phyloP scores from a whole-genome alignment of 2,329 filamentous ascomycete species.

The Bipolaris sorokiniana region DNA sequence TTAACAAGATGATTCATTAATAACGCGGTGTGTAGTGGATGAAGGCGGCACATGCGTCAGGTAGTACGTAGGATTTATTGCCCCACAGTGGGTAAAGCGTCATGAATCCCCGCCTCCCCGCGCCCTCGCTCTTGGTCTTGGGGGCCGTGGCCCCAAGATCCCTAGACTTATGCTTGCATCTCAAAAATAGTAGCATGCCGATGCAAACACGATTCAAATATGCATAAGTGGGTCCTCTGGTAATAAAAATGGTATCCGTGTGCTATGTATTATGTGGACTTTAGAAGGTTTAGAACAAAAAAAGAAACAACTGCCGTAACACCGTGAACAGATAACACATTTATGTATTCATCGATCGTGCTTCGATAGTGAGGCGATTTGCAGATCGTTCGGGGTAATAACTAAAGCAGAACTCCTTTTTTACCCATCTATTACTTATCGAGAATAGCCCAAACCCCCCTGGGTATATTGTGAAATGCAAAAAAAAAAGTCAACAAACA shows the following conservation, averaged over 20 bases:
- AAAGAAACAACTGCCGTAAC: not conserved
- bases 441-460: constrained; percentile 8
- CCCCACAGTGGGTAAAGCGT: constrained; percentile 7
- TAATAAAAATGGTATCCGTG: no score
- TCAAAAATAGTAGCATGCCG: not conserved
- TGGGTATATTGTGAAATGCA: constrained; percentile 25
- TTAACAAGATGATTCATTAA: not conserved
- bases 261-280: no score
- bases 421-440: not conserved
- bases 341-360: not conserved
- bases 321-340: not conserved
- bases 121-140: constrained; percentile 12
- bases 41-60: not conserved
- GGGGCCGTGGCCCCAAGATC: not conserved
- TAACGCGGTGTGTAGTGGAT: not conserved
- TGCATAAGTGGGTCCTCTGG: not conserved
- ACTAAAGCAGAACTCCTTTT: constrained; percentile 13
- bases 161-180: not conserved
- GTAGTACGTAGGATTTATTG: constrained; percentile 1
- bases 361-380: not conserved
- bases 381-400: constrained; percentile 3
- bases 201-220: not conserved
- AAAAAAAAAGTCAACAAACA: constrained; percentile 11
- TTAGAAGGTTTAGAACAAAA: no score
- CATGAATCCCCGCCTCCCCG: constrained; percentile 2